Conservation (phyloP, 345 rosid species). For the Orychophragmus violaceus region DNA sequence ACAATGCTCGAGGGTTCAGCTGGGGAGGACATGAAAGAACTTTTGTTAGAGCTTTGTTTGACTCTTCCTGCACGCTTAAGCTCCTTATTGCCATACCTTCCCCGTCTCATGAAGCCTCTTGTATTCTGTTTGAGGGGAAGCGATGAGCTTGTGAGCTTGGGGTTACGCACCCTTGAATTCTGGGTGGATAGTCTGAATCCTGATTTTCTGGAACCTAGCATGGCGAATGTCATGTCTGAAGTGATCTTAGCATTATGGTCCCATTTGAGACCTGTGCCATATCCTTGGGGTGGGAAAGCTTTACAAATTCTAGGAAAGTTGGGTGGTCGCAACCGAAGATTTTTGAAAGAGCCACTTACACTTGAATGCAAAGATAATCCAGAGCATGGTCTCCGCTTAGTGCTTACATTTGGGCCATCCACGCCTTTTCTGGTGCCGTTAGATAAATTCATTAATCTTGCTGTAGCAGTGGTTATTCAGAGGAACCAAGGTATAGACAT, state of each 20-base stretch:
- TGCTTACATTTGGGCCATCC: conserved; percentile 91
- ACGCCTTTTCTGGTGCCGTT: conserved; percentile 92
- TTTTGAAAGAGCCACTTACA: conserved; percentile 91
- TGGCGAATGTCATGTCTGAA: conserved; percentile 96
- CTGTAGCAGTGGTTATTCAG: conserved; percentile 77
- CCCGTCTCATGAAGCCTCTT: conserved; percentile 93
- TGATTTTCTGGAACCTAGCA: conserved; percentile 92
- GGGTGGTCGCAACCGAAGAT: conserved; percentile 96
- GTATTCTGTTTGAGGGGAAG: conserved; percentile 80
- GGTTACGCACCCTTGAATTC: conserved; percentile 91
- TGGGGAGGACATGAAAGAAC: conserved; percentile 90
- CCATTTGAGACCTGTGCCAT: conserved; percentile 85
- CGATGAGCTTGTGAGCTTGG: conserved; percentile 82
- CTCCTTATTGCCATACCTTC: conserved; percentile 83
- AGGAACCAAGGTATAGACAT: conserved; percentile 55
- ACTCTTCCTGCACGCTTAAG: conserved; percentile 96
- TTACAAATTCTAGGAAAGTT: conserved; percentile 94
- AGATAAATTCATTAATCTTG: conserved; percentile 91
- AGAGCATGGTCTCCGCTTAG: conserved; percentile 93
- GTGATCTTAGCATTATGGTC: conserved; percentile 97
- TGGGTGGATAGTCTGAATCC: conserved; percentile 99
- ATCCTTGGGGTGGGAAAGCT: conserved; percentile 91
- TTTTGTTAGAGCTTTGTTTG: conserved; percentile 86
- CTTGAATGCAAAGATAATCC: conserved; percentile 99
- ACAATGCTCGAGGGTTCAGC: conserved; percentile 96